Base-by-base conservation (phyloP, 2,329 filamentous ascomycete species). In the Aureobasidium sp. region DNA sequence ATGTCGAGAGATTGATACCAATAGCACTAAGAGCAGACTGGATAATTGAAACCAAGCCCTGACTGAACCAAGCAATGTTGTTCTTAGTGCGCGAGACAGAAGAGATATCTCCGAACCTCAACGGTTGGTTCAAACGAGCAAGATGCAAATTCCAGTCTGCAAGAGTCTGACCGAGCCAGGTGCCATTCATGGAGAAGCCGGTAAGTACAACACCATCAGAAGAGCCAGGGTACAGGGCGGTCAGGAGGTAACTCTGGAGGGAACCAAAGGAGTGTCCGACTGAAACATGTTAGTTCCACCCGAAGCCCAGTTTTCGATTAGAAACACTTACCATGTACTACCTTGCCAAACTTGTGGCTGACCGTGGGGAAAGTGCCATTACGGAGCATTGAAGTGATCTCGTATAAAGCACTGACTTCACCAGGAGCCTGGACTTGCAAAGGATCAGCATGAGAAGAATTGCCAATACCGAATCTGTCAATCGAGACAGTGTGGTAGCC, bases 151-250 rank as follows among this genome's bases (percentile, higher is more conserved):
- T 75, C 38, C 71, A 68, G 38, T 69, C 72, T 8, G 70, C 62
- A 50, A 73, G 53, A 68, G 72, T 74, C 23, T 71, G 58, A 33
- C 66, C 67, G 50, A 74, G 62, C 43, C 69, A 69, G 25, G 71
- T 71, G 11, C 59, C 48, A 58, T 76, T 74, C 63, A 67, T 66
- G 16, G 73, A 73, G 69, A 77, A 78, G 45, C 80, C 79, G 2
- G 78, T 79, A 10, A 82, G 69, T 47, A 78, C 74, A 25, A 78
- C 71, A 51, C 75, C 79, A 67, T 80, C 74, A 45, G 85, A 87
- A 65, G 87, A 78, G 65, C 81, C 72, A 1, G 88, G 88, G 71
- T 88, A 79, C 66, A 79, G 73, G 56, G 82, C 82, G 10, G 85
- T 83, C 31, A 91, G 79, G 59, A 78, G 82, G 75, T 88, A 90